These are phyloP conservation scores for Ananas comosus DNA, from an alignment of 176 grass and related monocot species.

Conservation along the genomic window DNA sequence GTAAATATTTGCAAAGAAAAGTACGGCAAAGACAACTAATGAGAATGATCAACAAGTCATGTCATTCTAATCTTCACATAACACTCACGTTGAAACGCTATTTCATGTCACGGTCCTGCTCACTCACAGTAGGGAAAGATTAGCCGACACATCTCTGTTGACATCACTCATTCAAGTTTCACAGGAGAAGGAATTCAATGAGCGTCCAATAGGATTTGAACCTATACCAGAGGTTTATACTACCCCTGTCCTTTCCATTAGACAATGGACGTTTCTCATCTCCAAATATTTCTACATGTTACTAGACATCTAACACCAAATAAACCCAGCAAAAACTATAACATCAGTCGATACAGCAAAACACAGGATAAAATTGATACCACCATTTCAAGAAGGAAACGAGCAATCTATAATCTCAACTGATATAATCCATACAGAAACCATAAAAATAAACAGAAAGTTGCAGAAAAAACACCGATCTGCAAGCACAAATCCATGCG, in stretches of 20 bases:
- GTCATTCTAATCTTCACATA: background rate
- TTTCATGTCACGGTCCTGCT: no score
- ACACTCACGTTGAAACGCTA: background rate
- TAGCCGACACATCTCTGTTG: conserved; percentile 4
- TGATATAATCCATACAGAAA: no score
- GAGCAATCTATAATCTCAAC: no score
- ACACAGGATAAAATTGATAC: no score
- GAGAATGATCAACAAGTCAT: background rate
- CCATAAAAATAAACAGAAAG: no score
- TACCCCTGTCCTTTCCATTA: conserved; percentile 40
- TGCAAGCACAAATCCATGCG: no score
- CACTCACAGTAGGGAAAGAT: background rate
- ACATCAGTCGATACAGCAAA: no score
- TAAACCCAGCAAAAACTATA: no score
- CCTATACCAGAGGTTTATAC: conserved; percentile 29
- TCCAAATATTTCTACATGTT: background rate
- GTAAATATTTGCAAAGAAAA: background rate
- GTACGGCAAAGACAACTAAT: background rate
- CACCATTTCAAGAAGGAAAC: no score
- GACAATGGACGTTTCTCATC: conserved; percentile 34
- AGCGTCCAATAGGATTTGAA: conserved; percentile 62
- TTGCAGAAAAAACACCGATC: no score
- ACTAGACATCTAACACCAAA: background rate
- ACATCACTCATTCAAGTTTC: conserved; percentile 6
- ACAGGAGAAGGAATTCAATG: conserved; percentile 8